phyloP scores from a whole-genome alignment of 2,329 filamentous ascomycete genomes.

The Ampelomyces quisqualis region DNA sequence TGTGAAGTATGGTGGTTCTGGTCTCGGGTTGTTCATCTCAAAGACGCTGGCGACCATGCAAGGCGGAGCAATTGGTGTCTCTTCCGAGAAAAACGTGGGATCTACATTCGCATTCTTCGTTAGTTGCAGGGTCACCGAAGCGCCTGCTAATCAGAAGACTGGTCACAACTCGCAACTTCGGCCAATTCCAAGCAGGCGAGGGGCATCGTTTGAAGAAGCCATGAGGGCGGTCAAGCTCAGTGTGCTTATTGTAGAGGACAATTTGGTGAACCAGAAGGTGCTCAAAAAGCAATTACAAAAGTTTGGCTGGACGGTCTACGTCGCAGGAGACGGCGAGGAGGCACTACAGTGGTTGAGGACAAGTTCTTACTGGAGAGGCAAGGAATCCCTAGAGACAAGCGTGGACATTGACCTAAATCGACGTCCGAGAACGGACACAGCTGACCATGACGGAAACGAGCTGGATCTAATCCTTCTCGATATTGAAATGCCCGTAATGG shows the following conservation, averaged over 20 bases:
- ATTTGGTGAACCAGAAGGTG: slow-evolving; percentile 47
- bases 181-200: slow-evolving; percentile 8
- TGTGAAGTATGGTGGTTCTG: slow-evolving; percentile 46
- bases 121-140: slow-evolving; percentile 22
- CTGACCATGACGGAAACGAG: neutral
- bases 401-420: too few relatives aligned
- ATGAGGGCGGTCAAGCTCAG: slow-evolving; percentile 23
- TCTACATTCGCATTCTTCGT: slow-evolving; percentile 49
- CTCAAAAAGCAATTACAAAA: slow-evolving; percentile 44
- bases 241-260: slow-evolving; percentile 43
- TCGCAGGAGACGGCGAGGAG: slow-evolving; percentile 44
- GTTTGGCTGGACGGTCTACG: slow-evolving; percentile 38
- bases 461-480: slow-evolving; percentile 31
- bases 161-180: slow-evolving; percentile 4
- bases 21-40: slow-evolving; percentile 48
- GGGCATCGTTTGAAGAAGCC: slow-evolving; percentile 19
- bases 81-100: slow-evolving; percentile 34
- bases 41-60: slow-evolving; percentile 33
- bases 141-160: slow-evolving; percentile 8
- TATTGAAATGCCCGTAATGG: slow-evolving; percentile 37
- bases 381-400: too few relatives aligned
- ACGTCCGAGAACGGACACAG: too few relatives aligned
- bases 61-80: slow-evolving; percentile 48
- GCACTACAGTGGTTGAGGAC: slow-evolving; percentile 40
- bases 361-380: slow-evolving; percentile 29